A percentile compares a stretch with the other conserved stretches of the same genome.
Conservation (phyloP, 805 yeast species). For the Priceomyces haplophilus region DNA sequence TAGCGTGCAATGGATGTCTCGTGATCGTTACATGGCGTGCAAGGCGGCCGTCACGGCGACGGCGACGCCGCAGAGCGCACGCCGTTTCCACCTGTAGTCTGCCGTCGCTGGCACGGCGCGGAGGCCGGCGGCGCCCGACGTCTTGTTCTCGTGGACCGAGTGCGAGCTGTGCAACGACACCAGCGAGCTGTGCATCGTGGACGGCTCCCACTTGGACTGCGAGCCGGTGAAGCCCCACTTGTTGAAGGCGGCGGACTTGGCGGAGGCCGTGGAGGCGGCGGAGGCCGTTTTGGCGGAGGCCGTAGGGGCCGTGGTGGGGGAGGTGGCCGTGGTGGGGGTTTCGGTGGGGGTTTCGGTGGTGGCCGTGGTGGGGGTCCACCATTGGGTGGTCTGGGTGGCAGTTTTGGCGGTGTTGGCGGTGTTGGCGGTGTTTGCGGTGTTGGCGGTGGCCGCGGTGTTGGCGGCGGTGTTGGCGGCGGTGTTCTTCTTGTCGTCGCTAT, state of each 20-base stretch:
- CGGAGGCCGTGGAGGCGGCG: constrained; percentile 8
- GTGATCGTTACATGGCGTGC: constrained; percentile 13
- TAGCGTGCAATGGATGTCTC: too few relatives aligned
- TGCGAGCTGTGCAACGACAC: constrained; percentile 10
- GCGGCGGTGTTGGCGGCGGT: background rate
- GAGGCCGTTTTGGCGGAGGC: constrained; percentile 9
- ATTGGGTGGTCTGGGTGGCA: constrained; percentile 1
- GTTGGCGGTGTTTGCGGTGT: constrained; percentile 5
- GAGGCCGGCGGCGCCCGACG: constrained; percentile 16
- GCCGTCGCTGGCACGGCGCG: constrained; percentile 4
- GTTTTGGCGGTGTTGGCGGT: constrained; percentile 1
- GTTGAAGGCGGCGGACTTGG: constrained; percentile 24
- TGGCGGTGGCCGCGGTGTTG: too few relatives aligned
- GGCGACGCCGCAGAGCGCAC: constrained; percentile 12
- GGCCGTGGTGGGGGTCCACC: constrained; percentile 1
- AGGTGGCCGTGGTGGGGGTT: constrained; percentile 2
- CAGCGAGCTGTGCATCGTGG: constrained; percentile 8
- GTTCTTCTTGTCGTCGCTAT: background rate
- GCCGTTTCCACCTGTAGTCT: constrained; percentile 14
- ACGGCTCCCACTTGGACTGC: constrained; percentile 33
- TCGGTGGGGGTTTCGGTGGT: constrained; percentile 4
- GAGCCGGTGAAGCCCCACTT: constrained; percentile 43
- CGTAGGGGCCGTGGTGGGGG: constrained; percentile 7
- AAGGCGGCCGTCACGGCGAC: constrained; percentile 16
- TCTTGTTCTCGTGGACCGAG: constrained; percentile 14